A percentile compares a stretch with the other conserved stretches of the same genome.
Conservation (phyloP, 2,329 filamentous ascomycete species). For the Fusarium floridanum region DNA sequence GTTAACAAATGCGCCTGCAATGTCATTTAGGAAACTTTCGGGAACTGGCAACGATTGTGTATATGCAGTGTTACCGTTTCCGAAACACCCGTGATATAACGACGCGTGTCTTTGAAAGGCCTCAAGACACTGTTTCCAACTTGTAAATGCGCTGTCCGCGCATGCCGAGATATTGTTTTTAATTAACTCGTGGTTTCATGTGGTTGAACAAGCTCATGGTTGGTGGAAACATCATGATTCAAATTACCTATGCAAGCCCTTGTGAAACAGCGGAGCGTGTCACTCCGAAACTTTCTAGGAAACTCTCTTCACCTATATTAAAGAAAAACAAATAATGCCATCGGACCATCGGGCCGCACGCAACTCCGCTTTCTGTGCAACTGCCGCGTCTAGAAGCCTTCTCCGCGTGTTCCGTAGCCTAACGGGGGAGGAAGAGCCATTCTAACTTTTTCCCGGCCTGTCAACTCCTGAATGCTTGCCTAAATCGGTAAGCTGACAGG, state of each 20-base stretch:
- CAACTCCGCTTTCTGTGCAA: not conserved
- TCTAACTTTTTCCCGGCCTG: not conserved
- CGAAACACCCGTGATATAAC: not conserved
- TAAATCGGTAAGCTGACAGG: not conserved
- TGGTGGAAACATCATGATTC: not conserved
- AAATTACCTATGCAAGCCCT: not conserved
- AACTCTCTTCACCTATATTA: not conserved
- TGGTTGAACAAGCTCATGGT: not conserved
- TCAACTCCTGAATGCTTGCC: not conserved
- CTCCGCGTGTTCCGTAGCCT: not conserved
- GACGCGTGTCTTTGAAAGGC: not conserved
- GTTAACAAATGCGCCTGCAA: not conserved
- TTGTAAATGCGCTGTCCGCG: not conserved
- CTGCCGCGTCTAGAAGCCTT: not conserved
- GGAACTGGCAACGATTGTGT: not conserved
- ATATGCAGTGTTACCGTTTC: not conserved
- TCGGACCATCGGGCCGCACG: not conserved
- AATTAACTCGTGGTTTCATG: not conserved
- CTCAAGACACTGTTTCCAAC: not conserved
- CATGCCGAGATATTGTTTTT: not conserved
- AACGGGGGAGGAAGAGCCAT: not conserved
- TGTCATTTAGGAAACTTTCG: not conserved
- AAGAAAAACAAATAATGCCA: not conserved
- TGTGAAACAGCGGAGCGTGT: not conserved
- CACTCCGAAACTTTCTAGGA: not conserved